Percentiles rank a stretch among this genome's conserved stretches.
phyloP scores from a whole-genome alignment of 352 stramenopile species.

The Phytophthora aleatoria region DNA sequence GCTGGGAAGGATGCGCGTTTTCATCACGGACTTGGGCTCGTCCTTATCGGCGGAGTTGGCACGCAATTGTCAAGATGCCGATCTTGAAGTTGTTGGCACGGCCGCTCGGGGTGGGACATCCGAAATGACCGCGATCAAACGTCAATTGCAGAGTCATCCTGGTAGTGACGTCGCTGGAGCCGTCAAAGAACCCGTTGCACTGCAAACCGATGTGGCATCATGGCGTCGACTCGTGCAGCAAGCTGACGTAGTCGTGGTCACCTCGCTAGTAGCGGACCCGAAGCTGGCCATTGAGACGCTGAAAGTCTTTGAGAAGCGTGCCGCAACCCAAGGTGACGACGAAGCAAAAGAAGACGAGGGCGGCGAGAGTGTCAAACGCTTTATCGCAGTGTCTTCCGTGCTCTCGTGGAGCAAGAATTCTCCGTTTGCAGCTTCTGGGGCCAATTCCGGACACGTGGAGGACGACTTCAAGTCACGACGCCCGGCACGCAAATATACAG shows the following conservation, averaged over 20 bases:
- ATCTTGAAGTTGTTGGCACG: conserved; percentile 72
- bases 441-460: conserved; percentile 54
- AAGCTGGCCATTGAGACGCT: conserved; percentile 68
- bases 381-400: conserved; percentile 77
- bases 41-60: conserved; percentile 60
- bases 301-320: conserved; percentile 66
- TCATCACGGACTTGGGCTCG: conserved; percentile 73
- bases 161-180: conserved; percentile 54
- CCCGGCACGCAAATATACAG: conserved; percentile 64
- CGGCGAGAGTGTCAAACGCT: conserved; percentile 53
- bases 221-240: conserved; percentile 62
- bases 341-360: conserved; percentile 39
- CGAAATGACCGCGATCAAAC: conserved; percentile 51
- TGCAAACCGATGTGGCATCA: conserved; percentile 47
- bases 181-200: conserved; percentile 57
- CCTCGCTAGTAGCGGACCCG: conserved; percentile 54
- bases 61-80: conserved; percentile 59
- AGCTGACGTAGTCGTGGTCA: conserved; percentile 61
- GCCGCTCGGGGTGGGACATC: conserved; percentile 43
- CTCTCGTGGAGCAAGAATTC: conserved; percentile 83
- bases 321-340: conserved; percentile 25
- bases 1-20: conserved; percentile 60
- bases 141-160: conserved; percentile 59
- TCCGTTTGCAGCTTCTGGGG: conserved; percentile 48
- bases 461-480: conserved; percentile 83